Percentiles rank a stretch among this genome's conserved stretches.
Evolutionary conservation across 225 moss, liverwort and hornwort genomes (phyloP).

Genomic region (Thuidium tamariscinum): DNA sequence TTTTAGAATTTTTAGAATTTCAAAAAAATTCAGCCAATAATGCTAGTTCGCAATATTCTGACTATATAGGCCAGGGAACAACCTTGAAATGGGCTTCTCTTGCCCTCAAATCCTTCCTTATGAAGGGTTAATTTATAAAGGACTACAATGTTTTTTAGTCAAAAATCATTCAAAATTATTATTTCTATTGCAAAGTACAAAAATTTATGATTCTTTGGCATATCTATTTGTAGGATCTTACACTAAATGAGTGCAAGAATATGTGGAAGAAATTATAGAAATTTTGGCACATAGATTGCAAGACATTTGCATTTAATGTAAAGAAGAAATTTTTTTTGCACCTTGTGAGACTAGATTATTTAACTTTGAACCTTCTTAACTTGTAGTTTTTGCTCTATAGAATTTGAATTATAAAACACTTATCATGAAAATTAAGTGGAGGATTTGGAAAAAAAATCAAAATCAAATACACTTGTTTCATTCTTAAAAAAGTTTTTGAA

Average conservation of each 20-base stretch:
- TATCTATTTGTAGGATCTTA: rapidly evolving
- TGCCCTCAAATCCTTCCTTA: too few relatives aligned
- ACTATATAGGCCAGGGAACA: too few relatives aligned
- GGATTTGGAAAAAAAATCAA: rapidly evolving
- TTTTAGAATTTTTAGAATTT: too few relatives aligned
- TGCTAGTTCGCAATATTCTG: too few relatives aligned
- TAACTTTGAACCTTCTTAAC: background rate
- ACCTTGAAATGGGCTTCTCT: too few relatives aligned
- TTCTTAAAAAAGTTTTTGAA: rapidly evolving
- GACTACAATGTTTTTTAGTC: rapidly evolving
- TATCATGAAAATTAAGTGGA: background rate
- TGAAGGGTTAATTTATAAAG: too few relatives aligned
- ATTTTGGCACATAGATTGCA: rapidly evolving
- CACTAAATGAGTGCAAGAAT: background rate
- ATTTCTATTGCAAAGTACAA: background rate
- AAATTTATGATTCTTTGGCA: too few relatives aligned
- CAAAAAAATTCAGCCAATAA: too few relatives aligned
- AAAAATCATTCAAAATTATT: background rate
- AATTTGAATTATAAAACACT: background rate
- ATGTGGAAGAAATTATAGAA: background rate
- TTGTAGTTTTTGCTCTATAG: background rate
- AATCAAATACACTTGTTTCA: background rate
- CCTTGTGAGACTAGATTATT: background rate
- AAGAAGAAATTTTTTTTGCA: background rate
- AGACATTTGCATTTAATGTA: background rate